These are phyloP conservation scores for Solanum medicagineum DNA, from an alignment of 257 asterid species.

Conservation along the genomic window DNA sequence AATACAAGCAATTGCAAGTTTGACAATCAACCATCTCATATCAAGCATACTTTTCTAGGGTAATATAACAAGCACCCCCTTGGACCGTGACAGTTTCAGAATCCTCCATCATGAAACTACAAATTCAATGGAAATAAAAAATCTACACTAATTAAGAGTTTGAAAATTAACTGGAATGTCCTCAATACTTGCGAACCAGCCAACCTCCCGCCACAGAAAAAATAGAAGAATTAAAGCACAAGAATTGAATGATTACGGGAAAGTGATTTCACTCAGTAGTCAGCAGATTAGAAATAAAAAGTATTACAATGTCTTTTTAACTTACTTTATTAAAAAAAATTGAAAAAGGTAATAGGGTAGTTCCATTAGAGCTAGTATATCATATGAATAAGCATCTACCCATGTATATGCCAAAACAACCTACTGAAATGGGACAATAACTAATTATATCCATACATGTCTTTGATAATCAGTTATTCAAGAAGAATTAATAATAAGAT, in stretches of 20 bases:
- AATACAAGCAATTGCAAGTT: not conserved
- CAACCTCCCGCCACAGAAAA: not conserved
- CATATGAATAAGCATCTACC: not conserved
- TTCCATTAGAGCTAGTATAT: not conserved
- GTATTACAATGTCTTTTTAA: too few relatives aligned
- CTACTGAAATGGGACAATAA: not conserved
- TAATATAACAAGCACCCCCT: not conserved
- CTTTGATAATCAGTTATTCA: not conserved
- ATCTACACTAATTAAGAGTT: not conserved
- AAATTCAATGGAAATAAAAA: not conserved
- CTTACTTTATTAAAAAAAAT: too few relatives aligned
- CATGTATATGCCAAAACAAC: not conserved
- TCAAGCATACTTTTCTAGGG: not conserved
- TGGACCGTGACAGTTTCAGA: not conserved
- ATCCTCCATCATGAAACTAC: not conserved
- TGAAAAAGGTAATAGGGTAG: not conserved
- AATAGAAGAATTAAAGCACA: not conserved
- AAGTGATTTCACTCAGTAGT: not conserved
- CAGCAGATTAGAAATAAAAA: not conserved
- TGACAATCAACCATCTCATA: not conserved
- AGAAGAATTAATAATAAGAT: not conserved
- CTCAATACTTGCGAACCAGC: not conserved
- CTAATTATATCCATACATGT: not conserved
- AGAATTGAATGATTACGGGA: not conserved
- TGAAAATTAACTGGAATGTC: not conserved